Base-by-base conservation (phyloP, 345 rosid species). In the Dovyalis caffra region DNA sequence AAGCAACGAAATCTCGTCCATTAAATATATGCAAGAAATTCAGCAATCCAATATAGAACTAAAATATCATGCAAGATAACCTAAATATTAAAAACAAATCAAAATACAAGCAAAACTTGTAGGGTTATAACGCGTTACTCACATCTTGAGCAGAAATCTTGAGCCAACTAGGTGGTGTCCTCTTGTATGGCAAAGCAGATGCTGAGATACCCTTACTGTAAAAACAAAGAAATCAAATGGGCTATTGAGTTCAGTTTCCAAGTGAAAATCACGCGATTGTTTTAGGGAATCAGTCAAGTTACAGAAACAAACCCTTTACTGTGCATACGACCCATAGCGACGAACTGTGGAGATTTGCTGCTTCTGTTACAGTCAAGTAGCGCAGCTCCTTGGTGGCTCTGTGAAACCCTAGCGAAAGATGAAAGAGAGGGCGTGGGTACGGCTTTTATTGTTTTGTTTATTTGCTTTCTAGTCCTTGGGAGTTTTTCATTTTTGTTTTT, bases 241-340 rank as follows among this genome's bases (percentile, higher is more conserved):
- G 6, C 2, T 43, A 7, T 37, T 40, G 33, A 47, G 60, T 45
- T 33, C 20, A 47, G 14, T 9, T 12, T 56, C 34, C 23, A 26
- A 63, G 0, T 71, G 47, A 14, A 18, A n/a, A 20, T 47, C 15
- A 23, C 15, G 45, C 6, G 3, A 69, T 26, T 29, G 32, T 11
- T 1, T 38, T 11, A 47, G 28, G 35, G 53, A 56, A 45, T 12
- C 21, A 47, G 60, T 29, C 23, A 23, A 47, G 47, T 20, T 32
- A 20, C 3, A 1, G 7, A 0, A 32, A 64, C 76, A 43, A 0
- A 86, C 97, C 97, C 97, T 76, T 90, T 76, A 66, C 88, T 82
- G 77, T 92, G 97, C 97, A 92, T 92, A 68, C 97, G 93, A 74
- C 95, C 97, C 95, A 90, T 92, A 85, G 80, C 72, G 66, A 76